Evolutionary conservation across 495 filamentous ascomycete genomes (phyloP), one percentile per base, ranked within the genome.

Genomic region (Thermochaetoides thermophila): DNA sequence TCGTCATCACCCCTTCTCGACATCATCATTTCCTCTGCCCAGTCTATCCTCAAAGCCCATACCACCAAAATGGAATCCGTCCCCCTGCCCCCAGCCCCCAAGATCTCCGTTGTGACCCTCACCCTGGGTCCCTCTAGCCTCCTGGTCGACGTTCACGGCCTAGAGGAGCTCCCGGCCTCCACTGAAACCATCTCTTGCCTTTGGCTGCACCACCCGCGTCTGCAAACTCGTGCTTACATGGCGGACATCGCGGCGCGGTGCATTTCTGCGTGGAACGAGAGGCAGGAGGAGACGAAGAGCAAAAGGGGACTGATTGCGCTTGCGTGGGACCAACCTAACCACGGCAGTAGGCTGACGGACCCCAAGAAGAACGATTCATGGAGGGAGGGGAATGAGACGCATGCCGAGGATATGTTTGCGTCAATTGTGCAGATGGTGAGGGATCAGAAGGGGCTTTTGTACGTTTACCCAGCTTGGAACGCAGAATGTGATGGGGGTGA

Each of bases 321-420:
- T 9, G 68, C 80, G 2, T 89, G 87, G 47, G 89, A 95, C 46
- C 81, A 86, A 51, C 61, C 87, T 17, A 97, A 97, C 45, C 89
- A 96, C 57, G 87, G 87, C 4, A 61, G 71, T 2, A 57, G 89
- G 32, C 51, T 73, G 35, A 67, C 85, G 10, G 50, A 61, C 29
- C 41, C 55, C 13, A 20, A 43, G 11, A 66, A 71, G 16, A 95
- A 93, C 48, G 64, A 76, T 44, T 64, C 74, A 5, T 95, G 86
- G 87, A 67, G 68, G 33, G 52, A 73, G 19, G 84, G 84, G 14
- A 96, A 97, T 46, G 58, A 66, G 18, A 72, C 66, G 5, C 89
- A 97, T 64, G 86, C 82, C 14, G 72, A 77, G 45, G 85, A 94
- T 48, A 87, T 92, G 81, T 87, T 86, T 49, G 71, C 45, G 18